Percentiles rank a stretch among this genome's conserved stretches.
Evolutionary conservation across 1,139 yeast genomes (phyloP).

Genomic region (Saccharomyces hybrid): DNA sequence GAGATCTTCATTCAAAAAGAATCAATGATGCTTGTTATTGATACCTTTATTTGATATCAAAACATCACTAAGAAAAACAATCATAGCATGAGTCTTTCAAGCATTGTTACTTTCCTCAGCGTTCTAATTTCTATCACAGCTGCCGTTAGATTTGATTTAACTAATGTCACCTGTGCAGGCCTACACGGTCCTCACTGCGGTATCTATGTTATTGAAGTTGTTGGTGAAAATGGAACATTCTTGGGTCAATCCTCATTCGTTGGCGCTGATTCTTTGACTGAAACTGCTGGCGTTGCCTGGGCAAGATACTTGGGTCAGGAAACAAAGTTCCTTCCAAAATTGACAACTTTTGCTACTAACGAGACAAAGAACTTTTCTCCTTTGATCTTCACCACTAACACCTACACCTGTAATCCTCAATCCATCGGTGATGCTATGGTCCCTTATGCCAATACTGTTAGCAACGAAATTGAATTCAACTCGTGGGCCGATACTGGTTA

Average conservation of each 20-base stretch:
- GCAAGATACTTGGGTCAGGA: conserved; percentile 11
- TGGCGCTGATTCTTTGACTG: conserved; percentile 11
- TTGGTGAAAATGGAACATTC: conserved; percentile 8
- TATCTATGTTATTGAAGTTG: conserved; percentile 11
- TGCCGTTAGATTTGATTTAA: neutral
- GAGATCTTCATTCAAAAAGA: neutral
- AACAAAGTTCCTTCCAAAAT: conserved; percentile 8
- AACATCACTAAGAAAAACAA: neutral
- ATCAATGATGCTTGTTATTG: neutral
- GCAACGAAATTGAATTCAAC: conserved; percentile 11
- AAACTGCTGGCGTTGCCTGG: conserved; percentile 12
- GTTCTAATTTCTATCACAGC: neutral
- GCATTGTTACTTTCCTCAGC: neutral
- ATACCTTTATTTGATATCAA: neutral
- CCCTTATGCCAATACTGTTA: conserved; percentile 10
- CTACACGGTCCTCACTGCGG: conserved; percentile 15
- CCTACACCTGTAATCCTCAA: conserved; percentile 11
- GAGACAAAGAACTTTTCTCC: conserved; percentile 12
- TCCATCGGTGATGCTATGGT: conserved; percentile 9
- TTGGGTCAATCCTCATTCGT: conserved; percentile 12
- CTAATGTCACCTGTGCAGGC: neutral
- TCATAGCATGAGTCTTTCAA: neutral
- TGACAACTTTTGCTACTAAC: conserved; percentile 12
- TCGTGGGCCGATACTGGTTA: conserved; percentile 9
- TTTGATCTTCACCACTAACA: conserved; percentile 10